Conservation (phyloP, 768 basidiomycete genomes). For the Boletus pseudopeckii region DNA sequence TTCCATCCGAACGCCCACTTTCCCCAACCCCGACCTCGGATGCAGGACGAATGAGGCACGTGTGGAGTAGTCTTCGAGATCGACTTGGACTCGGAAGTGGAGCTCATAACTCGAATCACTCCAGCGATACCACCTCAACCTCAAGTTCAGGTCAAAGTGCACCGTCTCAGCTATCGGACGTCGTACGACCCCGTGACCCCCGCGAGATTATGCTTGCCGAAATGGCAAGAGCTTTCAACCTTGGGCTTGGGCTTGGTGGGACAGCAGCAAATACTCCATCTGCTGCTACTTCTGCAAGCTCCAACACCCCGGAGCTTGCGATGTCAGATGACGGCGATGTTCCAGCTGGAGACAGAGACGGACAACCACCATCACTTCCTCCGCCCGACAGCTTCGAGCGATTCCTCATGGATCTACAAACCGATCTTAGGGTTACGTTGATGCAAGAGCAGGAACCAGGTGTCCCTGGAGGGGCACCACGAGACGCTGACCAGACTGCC, state of each 20-base stretch:
- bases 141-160: conserved; percentile 6
- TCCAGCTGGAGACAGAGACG: conserved; percentile 9
- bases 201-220: conserved; percentile 73
- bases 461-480: conserved; percentile 3
- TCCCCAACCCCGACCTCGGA: conserved; percentile 41
- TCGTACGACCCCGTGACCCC: conserved; percentile 40
- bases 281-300: neutral
- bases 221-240: conserved; percentile 77
- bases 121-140: conserved; percentile 5
- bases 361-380: conserved; percentile 28
- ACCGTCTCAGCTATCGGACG: conserved; percentile 9
- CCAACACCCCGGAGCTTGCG: conserved; percentile 10
- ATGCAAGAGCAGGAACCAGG: conserved; percentile 34
- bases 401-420: conserved; percentile 75
- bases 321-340: conserved; percentile 3
- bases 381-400: conserved; percentile 75
- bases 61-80: conserved; percentile 68
- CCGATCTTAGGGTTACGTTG: conserved; percentile 64
- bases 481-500: conserved; percentile 4
- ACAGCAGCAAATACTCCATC: conserved; percentile 9
- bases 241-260: conserved; percentile 54
- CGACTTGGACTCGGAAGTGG: conserved; percentile 52
- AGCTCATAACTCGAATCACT: conserved; percentile 10
- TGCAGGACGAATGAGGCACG: conserved; percentile 51
- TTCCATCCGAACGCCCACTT: conserved; percentile 33